Evolutionary conservation across 345 rosid species (phyloP), one percentile per base, ranked within the genome.

Genomic region (Gossypium australe): DNA sequence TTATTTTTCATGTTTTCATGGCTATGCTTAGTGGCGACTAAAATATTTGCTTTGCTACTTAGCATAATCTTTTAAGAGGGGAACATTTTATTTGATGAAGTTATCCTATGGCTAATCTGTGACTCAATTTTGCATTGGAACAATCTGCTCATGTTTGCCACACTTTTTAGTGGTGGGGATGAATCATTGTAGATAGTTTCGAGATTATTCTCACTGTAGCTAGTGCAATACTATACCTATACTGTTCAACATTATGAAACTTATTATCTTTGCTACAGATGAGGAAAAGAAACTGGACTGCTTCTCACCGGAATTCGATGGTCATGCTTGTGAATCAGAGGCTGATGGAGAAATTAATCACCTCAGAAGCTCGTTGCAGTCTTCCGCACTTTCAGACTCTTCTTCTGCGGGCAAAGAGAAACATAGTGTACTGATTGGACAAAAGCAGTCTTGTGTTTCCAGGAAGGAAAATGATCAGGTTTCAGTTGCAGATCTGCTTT

Each of bases 271-370:
- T 84, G 71, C 67, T 81, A 11, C 87, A 94, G 97, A 75, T 83
- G 91, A 90, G 64, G 98, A 94, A 77, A 76, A 76, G 79, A 10
- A 18, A 52, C 14, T 0, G 7, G 78, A 11, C 14, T 29, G 0
- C 29, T 92, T 87, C 77, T 90, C 97, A 6, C 94, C 94, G 1
- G 94, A 87, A 78, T 67, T 90, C 62, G 85, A 79, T 75, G 12
- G 64, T 76, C 85, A 38, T 74, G 44, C 68, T 2, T 53, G 68
- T 72, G 77, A 22, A 64, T 38, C 70, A 1, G 77, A 77, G 65
- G 67, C 73, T 48, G 71, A 59, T 73, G 81, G 73, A 59, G 76
- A 80, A 65, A 43, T 59, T 82, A 63, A 67, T 45, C 67, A 58
- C 66, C 79, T 58, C 47, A 68, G 53, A 69, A 67, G 57, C 78